phyloP scores from a whole-genome alignment of 1,284 basidiomycete genomes.

The Takashimella koratensis region DNA sequence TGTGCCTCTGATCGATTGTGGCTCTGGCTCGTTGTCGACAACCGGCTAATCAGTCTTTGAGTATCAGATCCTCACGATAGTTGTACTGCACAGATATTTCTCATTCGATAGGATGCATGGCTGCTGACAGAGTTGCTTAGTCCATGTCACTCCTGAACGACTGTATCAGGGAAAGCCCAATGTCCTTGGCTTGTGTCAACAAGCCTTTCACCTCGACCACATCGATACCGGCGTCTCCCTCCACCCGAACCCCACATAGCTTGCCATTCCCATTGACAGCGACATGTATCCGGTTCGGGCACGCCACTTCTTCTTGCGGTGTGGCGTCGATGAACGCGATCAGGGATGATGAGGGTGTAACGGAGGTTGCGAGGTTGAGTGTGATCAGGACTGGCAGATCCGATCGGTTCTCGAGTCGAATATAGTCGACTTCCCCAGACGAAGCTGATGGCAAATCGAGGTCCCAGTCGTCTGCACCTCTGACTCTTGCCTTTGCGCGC shows the following conservation, averaged over 20 bases:
- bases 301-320: conserved; percentile 44
- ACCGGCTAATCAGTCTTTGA: no score
- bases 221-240: conserved; percentile 40
- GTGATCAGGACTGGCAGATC: conserved; percentile 43
- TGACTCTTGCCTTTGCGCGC: conserved; percentile 21
- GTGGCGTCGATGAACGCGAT: conserved; percentile 43
- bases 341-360: not conserved
- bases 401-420: conserved; percentile 27
- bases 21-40: no score
- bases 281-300: conserved; percentile 40
- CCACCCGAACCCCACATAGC: conserved; percentile 42
- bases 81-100: no score
- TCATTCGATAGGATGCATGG: no score
- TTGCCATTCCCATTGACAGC: conserved; percentile 35
- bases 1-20: no score
- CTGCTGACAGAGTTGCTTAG: not conserved
- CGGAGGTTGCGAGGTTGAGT: conserved; percentile 27
- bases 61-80: no score
- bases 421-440: conserved; percentile 20
- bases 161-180: not conserved
- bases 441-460: conserved; percentile 22
- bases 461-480: conserved; percentile 49
- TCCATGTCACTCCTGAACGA: not conserved
- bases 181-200: conserved; percentile 13
- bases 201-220: conserved; percentile 27